Conservation (phyloP, 2,329 filamentous ascomycete genomes). For the Pyricularia grisea region DNA sequence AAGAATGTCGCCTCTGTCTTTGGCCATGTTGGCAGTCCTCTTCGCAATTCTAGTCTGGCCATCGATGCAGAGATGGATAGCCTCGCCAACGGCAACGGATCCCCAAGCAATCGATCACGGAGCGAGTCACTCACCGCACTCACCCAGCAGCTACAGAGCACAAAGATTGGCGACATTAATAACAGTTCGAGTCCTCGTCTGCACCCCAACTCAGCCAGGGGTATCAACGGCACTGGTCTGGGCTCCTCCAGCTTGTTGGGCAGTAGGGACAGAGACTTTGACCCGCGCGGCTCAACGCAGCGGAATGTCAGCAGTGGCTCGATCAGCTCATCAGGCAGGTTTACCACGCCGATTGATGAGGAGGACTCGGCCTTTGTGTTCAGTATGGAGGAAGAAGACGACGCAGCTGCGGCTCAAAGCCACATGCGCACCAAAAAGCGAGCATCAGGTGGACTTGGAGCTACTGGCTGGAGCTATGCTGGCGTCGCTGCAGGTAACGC, state of each 20-base stretch:
- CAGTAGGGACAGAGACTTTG: conserved; percentile 26
- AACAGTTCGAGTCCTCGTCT: conserved; percentile 36
- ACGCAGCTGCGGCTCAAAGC: conserved; percentile 25
- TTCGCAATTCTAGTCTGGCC: conserved; percentile 53
- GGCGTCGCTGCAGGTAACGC: conserved; percentile 14
- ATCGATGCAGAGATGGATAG: conserved; percentile 28
- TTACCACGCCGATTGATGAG: conserved; percentile 56
- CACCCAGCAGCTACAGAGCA: conserved; percentile 54
- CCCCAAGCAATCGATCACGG: conserved; percentile 22
- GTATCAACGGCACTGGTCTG: conserved; percentile 25
- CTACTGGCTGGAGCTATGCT: conserved; percentile 23
- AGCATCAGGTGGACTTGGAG: conserved; percentile 6
- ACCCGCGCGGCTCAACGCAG: conserved; percentile 33
- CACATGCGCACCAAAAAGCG: conserved; percentile 7
- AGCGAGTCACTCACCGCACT: conserved; percentile 48
- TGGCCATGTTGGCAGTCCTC: conserved; percentile 56
- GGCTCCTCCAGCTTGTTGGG: conserved; percentile 11
- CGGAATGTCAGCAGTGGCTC: conserved; percentile 52
- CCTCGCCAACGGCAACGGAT: conserved; percentile 18
- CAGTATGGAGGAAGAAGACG: conserved; percentile 55
- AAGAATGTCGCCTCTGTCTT: conserved; percentile 45
- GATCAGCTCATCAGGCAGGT: conserved; percentile 46
- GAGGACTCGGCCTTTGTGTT: conserved; percentile 57
- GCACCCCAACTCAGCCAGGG: conserved; percentile 37
- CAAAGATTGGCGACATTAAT: conserved; percentile 38